phyloP scores from a whole-genome alignment of 2,329 filamentous ascomycete genomes.

The Fusarium protoensiforme region DNA sequence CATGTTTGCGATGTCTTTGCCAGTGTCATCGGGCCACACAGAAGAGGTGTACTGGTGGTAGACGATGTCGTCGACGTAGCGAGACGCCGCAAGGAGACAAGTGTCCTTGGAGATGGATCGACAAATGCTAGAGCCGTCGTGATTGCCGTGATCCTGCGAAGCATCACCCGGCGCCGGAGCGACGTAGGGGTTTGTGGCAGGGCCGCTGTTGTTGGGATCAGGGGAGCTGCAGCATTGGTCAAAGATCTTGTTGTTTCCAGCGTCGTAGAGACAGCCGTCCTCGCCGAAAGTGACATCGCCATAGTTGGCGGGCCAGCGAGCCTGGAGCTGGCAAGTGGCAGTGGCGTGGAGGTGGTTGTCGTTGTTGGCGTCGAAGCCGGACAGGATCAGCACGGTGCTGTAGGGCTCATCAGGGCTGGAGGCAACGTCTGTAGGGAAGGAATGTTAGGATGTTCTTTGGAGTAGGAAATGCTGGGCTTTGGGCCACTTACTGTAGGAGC shows the following conservation, averaged over 20 bases:
- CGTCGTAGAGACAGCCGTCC: conserved; percentile 20
- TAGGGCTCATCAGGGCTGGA: conserved; percentile 7
- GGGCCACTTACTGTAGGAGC: conserved; percentile 15
- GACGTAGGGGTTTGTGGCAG: conserved; percentile 10
- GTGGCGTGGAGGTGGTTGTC: conserved; percentile 1
- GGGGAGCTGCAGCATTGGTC: conserved; percentile 19
- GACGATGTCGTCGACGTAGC: conserved; percentile 11
- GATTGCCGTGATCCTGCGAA: background rate
- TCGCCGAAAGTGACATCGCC: conserved; percentile 14
- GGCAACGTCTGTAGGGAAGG: conserved; percentile 6
- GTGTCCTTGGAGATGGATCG: conserved; percentile 9
- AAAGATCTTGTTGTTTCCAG: conserved; percentile 13
- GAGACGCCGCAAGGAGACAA: background rate
- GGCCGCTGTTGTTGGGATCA: conserved; percentile 6
- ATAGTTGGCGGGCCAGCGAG: conserved; percentile 20
- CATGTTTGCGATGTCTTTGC: conserved; percentile 4
- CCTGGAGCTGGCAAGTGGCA: conserved; percentile 16
- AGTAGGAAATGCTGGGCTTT: background rate
- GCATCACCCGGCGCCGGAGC: background rate
- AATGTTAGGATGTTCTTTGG: background rate
- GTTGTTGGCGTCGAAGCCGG: conserved; percentile 10
- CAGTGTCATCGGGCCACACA: conserved; percentile 4
- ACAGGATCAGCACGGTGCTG: conserved; percentile 12
- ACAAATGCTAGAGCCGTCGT: conserved; percentile 18
- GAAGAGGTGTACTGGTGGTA: conserved; percentile 17